phyloP scores from a whole-genome alignment of 768 basidiomycete genomes.

The Phallus indusiatus region DNA sequence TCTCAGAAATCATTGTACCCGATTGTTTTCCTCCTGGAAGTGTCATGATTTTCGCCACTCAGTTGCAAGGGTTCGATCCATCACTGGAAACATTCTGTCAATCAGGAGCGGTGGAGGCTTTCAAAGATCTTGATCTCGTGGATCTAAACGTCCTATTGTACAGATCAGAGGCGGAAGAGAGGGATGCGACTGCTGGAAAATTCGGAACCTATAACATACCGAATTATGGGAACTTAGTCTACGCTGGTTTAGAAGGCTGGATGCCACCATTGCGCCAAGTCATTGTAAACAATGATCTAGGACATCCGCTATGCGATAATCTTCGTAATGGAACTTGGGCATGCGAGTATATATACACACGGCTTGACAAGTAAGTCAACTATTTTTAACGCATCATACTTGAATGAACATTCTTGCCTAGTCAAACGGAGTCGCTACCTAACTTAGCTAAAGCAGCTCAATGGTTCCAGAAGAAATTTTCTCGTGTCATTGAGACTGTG shows the following conservation, averaged over 20 bases:
- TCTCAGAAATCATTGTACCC: conserved; percentile 73
- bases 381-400: background rate
- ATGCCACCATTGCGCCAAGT: conserved; percentile 81
- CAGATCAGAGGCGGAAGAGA: conserved; percentile 85
- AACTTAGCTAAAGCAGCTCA: conserved; percentile 57
- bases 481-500: conserved; percentile 59
- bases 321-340: conserved; percentile 87
- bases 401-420: conserved; percentile 21
- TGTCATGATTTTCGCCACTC: conserved; percentile 86
- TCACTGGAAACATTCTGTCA: conserved; percentile 67
- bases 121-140: conserved; percentile 64
- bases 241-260: conserved; percentile 97
- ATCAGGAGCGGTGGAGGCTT: conserved; percentile 61
- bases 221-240: conserved; percentile 61
- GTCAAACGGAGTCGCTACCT: conserved; percentile 51
- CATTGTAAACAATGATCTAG: conserved; percentile 86
- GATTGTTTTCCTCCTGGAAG: conserved; percentile 93
- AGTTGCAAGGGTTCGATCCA: conserved; percentile 62
- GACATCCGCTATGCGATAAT: conserved; percentile 84
- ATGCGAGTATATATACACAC: conserved; percentile 70
- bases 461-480: conserved; percentile 88
- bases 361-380: conserved; percentile 57
- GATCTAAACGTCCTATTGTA: conserved; percentile 86
- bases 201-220: conserved; percentile 82
- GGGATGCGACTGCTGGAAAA: conserved; percentile 73